phyloP scores from a whole-genome alignment of 148 eudicot species.

The Diospyros lotus region DNA sequence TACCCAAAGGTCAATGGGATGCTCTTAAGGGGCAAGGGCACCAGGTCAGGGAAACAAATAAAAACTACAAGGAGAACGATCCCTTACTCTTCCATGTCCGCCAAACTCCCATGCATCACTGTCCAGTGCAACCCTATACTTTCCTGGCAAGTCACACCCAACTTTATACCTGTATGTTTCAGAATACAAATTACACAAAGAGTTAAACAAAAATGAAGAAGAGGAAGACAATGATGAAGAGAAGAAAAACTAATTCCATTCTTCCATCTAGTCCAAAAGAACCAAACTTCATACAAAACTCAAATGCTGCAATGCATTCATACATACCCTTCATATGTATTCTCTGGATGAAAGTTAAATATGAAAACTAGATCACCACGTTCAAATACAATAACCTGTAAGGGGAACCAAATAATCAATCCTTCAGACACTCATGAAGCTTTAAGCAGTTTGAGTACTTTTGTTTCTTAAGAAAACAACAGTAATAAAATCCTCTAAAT shows the following conservation, averaged over 20 bases:
- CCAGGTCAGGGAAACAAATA: background rate
- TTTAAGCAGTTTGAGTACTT: background rate
- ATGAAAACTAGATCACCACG: conserved; percentile 89
- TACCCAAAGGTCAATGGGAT: background rate
- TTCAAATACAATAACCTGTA: conserved; percentile 95
- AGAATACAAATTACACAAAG: conserved; percentile 4
- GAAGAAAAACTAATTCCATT: background rate
- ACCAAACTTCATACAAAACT: background rate
- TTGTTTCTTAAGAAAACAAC: background rate
- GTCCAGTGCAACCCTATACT: conserved; percentile 90
- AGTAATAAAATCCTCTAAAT: background rate
- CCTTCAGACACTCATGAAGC: background rate
- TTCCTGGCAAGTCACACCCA: conserved; percentile 98
- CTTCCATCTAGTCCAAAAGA: background rate
- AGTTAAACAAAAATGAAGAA: too few relatives aligned
- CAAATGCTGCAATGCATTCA: background rate
- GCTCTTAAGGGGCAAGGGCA: background rate
- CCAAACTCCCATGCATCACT: conserved; percentile 95
- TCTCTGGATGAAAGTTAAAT: conserved; percentile 90
- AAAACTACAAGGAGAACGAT: background rate
- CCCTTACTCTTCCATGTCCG: conserved; percentile 92
- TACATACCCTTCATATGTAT: conserved; percentile 83
- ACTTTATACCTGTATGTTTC: conserved; percentile 66
- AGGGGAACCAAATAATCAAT: background rate
- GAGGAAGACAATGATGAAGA: too few relatives aligned